Base-by-base conservation (phyloP, 805 yeast species). In the Kuraishia molischiana region DNA sequence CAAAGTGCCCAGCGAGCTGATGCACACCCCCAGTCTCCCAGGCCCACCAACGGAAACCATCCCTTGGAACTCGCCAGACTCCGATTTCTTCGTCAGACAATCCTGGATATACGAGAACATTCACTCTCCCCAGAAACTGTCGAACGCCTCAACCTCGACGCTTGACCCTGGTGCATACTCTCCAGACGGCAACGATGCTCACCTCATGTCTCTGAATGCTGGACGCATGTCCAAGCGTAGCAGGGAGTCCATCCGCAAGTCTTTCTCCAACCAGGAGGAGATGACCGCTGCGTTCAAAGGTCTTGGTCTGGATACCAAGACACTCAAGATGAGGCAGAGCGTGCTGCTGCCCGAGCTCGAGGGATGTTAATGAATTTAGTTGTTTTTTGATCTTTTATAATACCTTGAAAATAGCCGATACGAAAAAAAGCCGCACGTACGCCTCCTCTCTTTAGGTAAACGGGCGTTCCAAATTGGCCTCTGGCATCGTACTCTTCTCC, bases 81-180 rank as follows among this genome's bases (percentile, higher is more conserved):
- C 40, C 8, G 38, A 38, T 14, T 38, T 38, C 20, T 38, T 38
- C 26, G 37, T 24, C 24, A 38, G 40, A 34, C 40, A 38, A 21
- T 38, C 40, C 4, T 38, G 40, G 40, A 34, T 38, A 15, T 38
- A 38, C 29, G 40, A 38, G 17, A 32, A 38, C 34, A 19, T n/a
- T 21, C n/a, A 28, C 32, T 24, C 22, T 24, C 30, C 37, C 32
- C 13, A 8, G 13, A 28, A 28, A 14, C 26, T 22, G 10, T 8
- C 8, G 11, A 11, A 11, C 17, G 31, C 6, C 13, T 28, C 31
- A 5, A 28, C 31, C 6, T 8, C 31, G 31, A 28, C 31, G 5
- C 17, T 28, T 5, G 31, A 28, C 17, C 31, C 31, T 8, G 26
- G 10, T 22, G 13, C 34, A 11, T 18, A 31, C 13, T 6, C 34